Evolutionary conservation across 768 basidiomycete genomes (phyloP).

Genomic region (Rhodotorula paludigena): DNA sequence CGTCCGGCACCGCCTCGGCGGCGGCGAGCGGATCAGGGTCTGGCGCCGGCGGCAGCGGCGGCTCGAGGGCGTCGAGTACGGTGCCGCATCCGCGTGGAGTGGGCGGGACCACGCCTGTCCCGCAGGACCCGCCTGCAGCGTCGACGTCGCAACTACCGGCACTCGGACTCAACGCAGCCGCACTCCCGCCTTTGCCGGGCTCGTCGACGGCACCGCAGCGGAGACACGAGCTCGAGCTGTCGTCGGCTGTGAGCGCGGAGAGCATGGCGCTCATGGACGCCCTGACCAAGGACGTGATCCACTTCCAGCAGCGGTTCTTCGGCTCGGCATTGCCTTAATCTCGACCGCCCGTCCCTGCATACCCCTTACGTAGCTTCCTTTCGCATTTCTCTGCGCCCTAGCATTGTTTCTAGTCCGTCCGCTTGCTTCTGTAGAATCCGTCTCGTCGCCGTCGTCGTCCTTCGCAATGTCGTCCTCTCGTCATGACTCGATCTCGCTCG

Average conservation of each 20-base stretch:
- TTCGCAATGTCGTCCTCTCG: too few species aligned
- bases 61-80: background rate
- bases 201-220: background rate
- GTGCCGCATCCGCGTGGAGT: background rate
- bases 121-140: background rate
- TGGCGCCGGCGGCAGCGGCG: background rate
- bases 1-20: background rate
- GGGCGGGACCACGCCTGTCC: background rate
- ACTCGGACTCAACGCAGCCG: background rate
- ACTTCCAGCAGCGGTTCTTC: conserved; percentile 8
- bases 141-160: too few species aligned
- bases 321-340: too few species aligned
- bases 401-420: too few species aligned
- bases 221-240: background rate
- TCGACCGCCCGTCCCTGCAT: too few species aligned
- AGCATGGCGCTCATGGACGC: conserved; percentile 1
- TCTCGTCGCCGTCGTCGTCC: too few species aligned
- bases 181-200: background rate
- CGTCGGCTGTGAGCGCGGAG: background rate
- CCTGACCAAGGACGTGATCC: background rate
- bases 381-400: background rate
- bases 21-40: background rate
- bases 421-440: too few species aligned
- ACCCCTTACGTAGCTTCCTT: too few species aligned
- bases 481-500: too few species aligned